These are phyloP conservation scores for Aspergillus eucalypticola DNA, from an alignment of 2,329 filamentous ascomycete genomes.

Conservation along the genomic window DNA sequence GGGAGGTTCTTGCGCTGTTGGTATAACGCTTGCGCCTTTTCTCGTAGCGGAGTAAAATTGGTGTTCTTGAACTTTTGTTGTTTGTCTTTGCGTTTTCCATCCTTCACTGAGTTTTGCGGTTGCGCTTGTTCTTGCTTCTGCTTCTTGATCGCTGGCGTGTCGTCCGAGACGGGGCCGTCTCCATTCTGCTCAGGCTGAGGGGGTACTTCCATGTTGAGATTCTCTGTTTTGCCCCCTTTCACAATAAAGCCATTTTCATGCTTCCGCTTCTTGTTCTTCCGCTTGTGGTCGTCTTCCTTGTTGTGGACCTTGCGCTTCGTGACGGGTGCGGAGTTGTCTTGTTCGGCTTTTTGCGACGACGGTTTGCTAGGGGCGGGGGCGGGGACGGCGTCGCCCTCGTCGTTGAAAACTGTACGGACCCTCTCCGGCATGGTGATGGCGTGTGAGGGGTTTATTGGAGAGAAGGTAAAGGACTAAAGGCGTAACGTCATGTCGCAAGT, in stretches of 20 bases:
- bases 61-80: slow-evolving; percentile 21
- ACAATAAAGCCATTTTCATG: not conserved
- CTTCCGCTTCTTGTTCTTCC: slow-evolving; percentile 29
- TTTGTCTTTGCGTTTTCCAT: slow-evolving; percentile 14
- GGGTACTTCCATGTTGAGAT: not conserved
- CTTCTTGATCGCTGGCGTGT: slow-evolving; percentile 1
- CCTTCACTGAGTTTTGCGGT: not conserved
- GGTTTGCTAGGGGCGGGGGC: slow-evolving; percentile 11
- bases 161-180: not conserved
- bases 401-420: slow-evolving; percentile 42
- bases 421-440: slow-evolving; percentile 42
- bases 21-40: slow-evolving; percentile 51
- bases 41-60: slow-evolving; percentile 37
- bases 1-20: slow-evolving; percentile 68
- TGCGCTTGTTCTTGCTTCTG: slow-evolving; percentile 12
- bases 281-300: slow-evolving; percentile 23
- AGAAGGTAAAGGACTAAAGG: not conserved
- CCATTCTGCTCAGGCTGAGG: not conserved
- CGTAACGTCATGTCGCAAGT: slow-evolving; percentile 3
- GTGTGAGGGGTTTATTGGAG: not conserved
- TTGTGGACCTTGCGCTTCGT: slow-evolving; percentile 14
- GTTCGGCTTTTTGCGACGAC: not conserved
- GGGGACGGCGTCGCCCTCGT: slow-evolving; percentile 31
- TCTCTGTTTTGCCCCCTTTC: not conserved
- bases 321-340: not conserved